Conservation (phyloP, 495 filamentous ascomycete species). For the Usnea hakonensis region DNA sequence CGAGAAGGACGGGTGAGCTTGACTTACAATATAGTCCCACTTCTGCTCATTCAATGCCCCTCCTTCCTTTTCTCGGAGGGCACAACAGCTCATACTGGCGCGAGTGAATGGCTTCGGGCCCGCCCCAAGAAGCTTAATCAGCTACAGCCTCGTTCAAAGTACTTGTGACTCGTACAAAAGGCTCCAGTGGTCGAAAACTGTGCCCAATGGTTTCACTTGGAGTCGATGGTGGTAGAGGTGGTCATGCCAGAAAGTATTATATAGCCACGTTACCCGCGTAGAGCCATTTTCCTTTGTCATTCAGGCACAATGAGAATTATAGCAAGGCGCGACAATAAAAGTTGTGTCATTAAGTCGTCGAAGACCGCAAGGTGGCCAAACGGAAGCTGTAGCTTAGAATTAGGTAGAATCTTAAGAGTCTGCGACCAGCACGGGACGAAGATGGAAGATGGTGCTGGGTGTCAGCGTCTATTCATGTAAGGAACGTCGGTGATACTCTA, state of each 20-base stretch:
- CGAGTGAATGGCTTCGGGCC: constrained; percentile 10
- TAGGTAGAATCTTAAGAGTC: neutral
- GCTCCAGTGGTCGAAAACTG: neutral
- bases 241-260: neutral
- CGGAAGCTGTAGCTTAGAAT: neutral
- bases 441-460: constrained; percentile 4
- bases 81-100: constrained; percentile 62
- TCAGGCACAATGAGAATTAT: constrained; percentile 4
- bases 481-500: neutral
- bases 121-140: constrained; percentile 10
- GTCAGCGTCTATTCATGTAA: constrained; percentile 1
- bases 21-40: constrained; percentile 88
- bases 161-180: neutral
- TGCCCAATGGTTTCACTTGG: neutral
- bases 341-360: neutral
- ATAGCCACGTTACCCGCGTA: neutral
- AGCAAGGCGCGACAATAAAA: neutral
- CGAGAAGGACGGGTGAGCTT: neutral
- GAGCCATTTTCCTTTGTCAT: constrained; percentile 9
- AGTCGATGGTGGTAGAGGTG: neutral
- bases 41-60: constrained; percentile 71
- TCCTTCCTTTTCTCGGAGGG: constrained; percentile 58
- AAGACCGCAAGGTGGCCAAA: too few relatives aligned
- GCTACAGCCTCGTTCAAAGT: neutral
- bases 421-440: neutral